These are phyloP conservation scores for Ophiostoma populinum DNA, from an alignment of 2,329 filamentous ascomycete species.

Conservation along the genomic window DNA sequence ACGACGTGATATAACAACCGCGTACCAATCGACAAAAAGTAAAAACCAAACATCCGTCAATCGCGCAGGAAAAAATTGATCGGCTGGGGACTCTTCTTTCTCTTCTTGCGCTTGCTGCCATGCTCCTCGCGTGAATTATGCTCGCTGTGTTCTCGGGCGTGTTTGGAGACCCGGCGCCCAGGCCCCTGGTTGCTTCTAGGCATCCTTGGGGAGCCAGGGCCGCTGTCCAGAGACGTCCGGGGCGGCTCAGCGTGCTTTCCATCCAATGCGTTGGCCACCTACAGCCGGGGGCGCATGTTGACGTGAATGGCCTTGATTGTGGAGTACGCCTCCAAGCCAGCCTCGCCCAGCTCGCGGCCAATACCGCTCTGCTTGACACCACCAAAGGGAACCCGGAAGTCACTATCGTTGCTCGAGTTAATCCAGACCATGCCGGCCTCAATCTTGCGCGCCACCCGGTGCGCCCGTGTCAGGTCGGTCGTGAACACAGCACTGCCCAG, in stretches of 20 bases:
- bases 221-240: too few relatives aligned
- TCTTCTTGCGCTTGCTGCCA: too few relatives aligned
- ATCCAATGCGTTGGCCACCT: background rate
- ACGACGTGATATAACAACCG: too few relatives aligned
- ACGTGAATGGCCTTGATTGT: slow-evolving; percentile 21
- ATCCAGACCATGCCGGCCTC: slow-evolving; percentile 37
- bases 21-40: too few relatives aligned
- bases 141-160: too few relatives aligned
- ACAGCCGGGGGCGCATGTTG: slow-evolving; percentile 15
- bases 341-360: slow-evolving; percentile 21
- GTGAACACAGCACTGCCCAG: slow-evolving; percentile 39
- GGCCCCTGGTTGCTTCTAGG: too few relatives aligned
- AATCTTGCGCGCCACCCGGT: slow-evolving; percentile 19
- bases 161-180: too few relatives aligned
- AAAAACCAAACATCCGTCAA: too few relatives aligned
- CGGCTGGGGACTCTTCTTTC: too few relatives aligned
- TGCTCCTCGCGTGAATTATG: too few relatives aligned
- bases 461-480: slow-evolving; percentile 28
- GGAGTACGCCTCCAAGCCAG: slow-evolving; percentile 19
- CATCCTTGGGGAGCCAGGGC: too few relatives aligned
- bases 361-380: slow-evolving; percentile 23
- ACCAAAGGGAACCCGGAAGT: slow-evolving; percentile 35
- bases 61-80: too few relatives aligned
- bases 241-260: background rate
- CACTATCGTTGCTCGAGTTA: slow-evolving; percentile 24